These are phyloP conservation scores for Stevia rebaudiana DNA, from an alignment of 140 eudicot species.

Conservation along the genomic window DNA sequence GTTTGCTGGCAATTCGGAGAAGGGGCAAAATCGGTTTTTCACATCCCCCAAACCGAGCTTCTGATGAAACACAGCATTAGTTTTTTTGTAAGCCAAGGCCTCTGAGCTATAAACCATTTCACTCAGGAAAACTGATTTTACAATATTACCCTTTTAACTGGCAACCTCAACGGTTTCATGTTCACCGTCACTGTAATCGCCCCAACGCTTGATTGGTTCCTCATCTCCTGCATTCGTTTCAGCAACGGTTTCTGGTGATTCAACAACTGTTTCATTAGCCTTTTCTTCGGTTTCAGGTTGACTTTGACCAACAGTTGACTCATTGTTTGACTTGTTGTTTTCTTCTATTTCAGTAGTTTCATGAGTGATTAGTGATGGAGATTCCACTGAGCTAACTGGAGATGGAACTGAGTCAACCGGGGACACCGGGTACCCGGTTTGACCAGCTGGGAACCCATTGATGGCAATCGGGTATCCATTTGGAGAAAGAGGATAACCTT, in stretches of 20 bases:
- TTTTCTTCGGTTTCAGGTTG: slow-evolving; percentile 18
- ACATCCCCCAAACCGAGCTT: slow-evolving; percentile 23
- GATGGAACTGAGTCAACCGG: slow-evolving; percentile 31
- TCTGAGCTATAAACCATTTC: slow-evolving; percentile 32
- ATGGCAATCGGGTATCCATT: slow-evolving; percentile 51
- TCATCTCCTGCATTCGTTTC: slow-evolving; percentile 28
- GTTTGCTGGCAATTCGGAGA: slow-evolving; percentile 3
- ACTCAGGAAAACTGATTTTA: slow-evolving; percentile 24
- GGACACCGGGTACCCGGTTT: slow-evolving; percentile 31
- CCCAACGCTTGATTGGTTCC: slow-evolving; percentile 61
- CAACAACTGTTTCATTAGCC: slow-evolving; percentile 16
- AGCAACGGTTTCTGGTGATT: slow-evolving; percentile 10
- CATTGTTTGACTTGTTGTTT: slow-evolving; percentile 15
- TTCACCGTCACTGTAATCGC: slow-evolving; percentile 77
- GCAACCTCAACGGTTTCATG: slow-evolving; percentile 48
- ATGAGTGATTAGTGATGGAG: slow-evolving; percentile 35
- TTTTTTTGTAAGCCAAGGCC: slow-evolving; percentile 29
- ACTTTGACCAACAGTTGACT: slow-evolving; percentile 15
- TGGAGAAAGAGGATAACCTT: slow-evolving; percentile 66
- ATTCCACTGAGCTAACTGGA: slow-evolving; percentile 40
- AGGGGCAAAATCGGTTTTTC: slow-evolving; percentile 24
- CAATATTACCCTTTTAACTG: slow-evolving; percentile 26
- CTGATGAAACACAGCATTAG: slow-evolving; percentile 22
- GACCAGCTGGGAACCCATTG: slow-evolving; percentile 36
- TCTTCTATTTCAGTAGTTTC: slow-evolving; percentile 40